These are phyloP conservation scores for Apodospora peruviana DNA, from an alignment of 495 filamentous ascomycete species.

Conservation along the genomic window DNA sequence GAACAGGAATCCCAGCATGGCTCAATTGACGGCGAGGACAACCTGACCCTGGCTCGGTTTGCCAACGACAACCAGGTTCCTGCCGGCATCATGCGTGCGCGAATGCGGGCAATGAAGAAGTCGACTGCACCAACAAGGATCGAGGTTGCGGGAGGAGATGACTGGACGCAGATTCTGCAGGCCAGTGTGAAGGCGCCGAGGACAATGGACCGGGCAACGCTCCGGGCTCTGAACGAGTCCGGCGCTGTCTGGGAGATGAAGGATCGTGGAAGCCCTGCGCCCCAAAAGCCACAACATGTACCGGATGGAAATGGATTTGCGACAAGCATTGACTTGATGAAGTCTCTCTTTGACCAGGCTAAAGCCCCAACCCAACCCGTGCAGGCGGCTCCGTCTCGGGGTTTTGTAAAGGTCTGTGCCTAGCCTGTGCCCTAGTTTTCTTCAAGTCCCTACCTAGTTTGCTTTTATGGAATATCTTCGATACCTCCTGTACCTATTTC, in stretches of 20 bases:
- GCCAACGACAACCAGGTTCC: constrained; percentile 38
- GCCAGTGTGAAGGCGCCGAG: constrained; percentile 88
- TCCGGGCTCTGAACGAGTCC: constrained; percentile 45
- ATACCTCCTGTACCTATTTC: constrained; percentile 27
- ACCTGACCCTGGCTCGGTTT: constrained; percentile 27
- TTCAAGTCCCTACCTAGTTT: constrained; percentile 30
- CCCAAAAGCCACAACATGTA: constrained; percentile 29
- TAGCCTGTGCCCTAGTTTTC: constrained; percentile 71
- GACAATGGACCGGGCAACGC: constrained; percentile 59
- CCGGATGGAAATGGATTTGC: constrained; percentile 56
- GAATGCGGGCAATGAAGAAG: constrained; percentile 50
- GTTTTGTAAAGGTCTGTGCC: constrained; percentile 46
- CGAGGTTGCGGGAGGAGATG: constrained; percentile 50
- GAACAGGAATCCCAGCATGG: constrained; percentile 24
- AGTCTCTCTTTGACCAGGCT: constrained; percentile 72
- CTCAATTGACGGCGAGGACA: constrained; percentile 41
- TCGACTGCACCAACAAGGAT: constrained; percentile 56
- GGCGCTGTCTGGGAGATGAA: constrained; percentile 29
- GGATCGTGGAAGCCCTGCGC: constrained; percentile 29
- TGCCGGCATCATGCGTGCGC: constrained; percentile 48
- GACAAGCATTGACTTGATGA: constrained; percentile 86
- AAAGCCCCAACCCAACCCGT: constrained; percentile 37
- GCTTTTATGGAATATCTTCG: constrained; percentile 23
- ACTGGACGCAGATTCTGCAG: constrained; percentile 89
- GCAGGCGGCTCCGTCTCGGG: constrained; percentile 34